Evolutionary conservation across 2,329 filamentous ascomycete species (phyloP).

Genomic region (Fusarium nematophilum): DNA sequence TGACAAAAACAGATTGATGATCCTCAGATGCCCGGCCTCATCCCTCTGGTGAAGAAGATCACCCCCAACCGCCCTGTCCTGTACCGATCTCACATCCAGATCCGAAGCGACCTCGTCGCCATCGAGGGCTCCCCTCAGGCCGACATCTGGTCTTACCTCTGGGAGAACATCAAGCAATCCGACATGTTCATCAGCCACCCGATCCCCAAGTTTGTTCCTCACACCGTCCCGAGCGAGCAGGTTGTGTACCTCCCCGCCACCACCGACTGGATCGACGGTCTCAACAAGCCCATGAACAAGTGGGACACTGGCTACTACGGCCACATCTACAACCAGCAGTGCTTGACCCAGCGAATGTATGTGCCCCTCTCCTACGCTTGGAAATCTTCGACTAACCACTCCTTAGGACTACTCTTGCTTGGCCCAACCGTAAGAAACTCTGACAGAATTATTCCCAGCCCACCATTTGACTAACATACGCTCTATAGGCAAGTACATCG

Average conservation of each 20-base stretch:
- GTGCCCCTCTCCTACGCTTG: constrained; percentile 2
- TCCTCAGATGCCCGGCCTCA: constrained; percentile 84
- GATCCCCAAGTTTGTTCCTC: constrained; percentile 79
- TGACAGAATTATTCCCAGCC: neutral
- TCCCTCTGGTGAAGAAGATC: constrained; percentile 76
- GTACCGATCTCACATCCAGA: constrained; percentile 86
- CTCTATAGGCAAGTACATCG: constrained; percentile 73
- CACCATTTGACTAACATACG: constrained; percentile 24
- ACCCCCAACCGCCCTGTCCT: constrained; percentile 81
- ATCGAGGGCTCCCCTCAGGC: constrained; percentile 73
- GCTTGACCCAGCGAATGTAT: constrained; percentile 67
- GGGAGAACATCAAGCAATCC: constrained; percentile 75
- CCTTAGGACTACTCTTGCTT: constrained; percentile 61
- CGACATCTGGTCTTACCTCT: constrained; percentile 81
- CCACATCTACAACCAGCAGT: constrained; percentile 75
- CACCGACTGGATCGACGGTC: constrained; percentile 85
- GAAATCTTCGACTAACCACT: constrained; percentile 8
- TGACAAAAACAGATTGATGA: constrained; percentile 71
- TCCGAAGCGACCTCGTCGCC: constrained; percentile 78
- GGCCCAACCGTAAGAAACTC: constrained; percentile 60
- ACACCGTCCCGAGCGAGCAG: constrained; percentile 71
- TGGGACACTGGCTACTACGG: constrained; percentile 81
- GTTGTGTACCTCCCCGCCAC: constrained; percentile 83
- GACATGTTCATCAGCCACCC: constrained; percentile 88
- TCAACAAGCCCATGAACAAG: constrained; percentile 79